A percentile compares a stretch with the other conserved stretches of the same genome.
Evolutionary conservation across 495 filamentous ascomycete genomes (phyloP).

Genomic region (Cudoniella acicularis): DNA sequence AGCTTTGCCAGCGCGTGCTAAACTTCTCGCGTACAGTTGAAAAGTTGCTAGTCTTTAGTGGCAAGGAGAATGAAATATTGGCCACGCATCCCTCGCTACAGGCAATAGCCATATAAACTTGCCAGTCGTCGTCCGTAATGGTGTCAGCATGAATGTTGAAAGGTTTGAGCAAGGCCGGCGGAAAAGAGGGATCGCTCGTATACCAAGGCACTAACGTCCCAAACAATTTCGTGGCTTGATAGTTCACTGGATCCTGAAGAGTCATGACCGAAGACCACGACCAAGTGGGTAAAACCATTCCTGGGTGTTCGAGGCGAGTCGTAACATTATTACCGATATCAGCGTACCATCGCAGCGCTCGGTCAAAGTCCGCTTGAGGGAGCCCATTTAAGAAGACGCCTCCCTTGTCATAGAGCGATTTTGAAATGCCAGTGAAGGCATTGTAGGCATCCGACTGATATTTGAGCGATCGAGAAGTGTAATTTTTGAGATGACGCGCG

Average conservation of each 20-base stretch:
- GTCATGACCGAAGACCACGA: background rate
- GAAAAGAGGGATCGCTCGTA: background rate
- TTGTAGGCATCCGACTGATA: background rate
- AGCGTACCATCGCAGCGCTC: background rate
- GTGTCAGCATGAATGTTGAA: background rate
- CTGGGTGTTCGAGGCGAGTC: background rate
- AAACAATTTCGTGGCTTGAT: background rate
- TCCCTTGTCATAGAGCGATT: background rate
- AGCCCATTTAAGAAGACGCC: background rate
- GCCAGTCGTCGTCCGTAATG: background rate
- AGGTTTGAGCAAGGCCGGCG: background rate
- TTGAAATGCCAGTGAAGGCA: background rate
- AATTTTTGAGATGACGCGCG: background rate
- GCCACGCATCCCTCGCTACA: background rate
- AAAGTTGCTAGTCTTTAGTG: background rate
- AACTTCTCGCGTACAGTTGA: background rate
- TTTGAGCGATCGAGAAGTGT: background rate
- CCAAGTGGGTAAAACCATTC: background rate
- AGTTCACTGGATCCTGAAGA: background rate
- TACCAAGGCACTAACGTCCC: background rate
- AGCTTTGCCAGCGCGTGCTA: background rate
- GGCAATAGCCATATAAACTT: conserved; percentile 1
- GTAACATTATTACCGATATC: background rate
- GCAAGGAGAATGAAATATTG: background rate
- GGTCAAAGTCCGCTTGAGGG: background rate